A percentile compares a stretch with the other conserved stretches of the same genome.
phyloP scores from a whole-genome alignment of 2,329 filamentous ascomycete genomes.

The Monilinia fructicola region DNA sequence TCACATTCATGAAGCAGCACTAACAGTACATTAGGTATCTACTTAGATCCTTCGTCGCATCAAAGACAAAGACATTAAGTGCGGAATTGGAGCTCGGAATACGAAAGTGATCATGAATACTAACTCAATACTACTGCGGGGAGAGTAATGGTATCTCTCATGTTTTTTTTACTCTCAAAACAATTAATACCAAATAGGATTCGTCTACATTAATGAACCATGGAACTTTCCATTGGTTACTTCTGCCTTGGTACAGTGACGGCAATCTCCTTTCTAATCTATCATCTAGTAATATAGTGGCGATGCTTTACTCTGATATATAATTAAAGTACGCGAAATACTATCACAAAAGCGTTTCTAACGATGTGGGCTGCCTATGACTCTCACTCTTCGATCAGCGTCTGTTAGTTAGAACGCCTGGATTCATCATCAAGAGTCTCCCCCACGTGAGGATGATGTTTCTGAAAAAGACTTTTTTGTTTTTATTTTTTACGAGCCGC shows the following conservation, averaged over 20 bases:
- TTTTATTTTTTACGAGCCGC: too few relatives aligned
- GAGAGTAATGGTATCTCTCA: background rate
- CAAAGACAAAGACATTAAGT: background rate
- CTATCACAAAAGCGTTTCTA: slow-evolving; percentile 14
- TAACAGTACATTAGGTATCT: background rate
- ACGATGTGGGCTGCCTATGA: background rate
- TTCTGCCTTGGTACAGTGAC: background rate
- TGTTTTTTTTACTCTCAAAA: background rate
- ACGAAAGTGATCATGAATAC: too few relatives aligned
- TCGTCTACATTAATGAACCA: too few relatives aligned
- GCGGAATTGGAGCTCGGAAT: background rate
- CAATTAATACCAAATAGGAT: background rate
- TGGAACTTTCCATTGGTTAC: background rate
- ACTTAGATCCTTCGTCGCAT: background rate
- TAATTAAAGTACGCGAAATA: background rate
- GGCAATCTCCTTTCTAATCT: background rate
- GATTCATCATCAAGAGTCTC: slow-evolving; percentile 12
- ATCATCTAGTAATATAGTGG: background rate
- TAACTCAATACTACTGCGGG: background rate
- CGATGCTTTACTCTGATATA: background rate
- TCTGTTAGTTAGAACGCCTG: background rate
- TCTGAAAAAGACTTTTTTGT: background rate
- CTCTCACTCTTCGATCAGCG: slow-evolving; percentile 11
- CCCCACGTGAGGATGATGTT: background rate
- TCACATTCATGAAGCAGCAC: background rate